phyloP scores from a whole-genome alignment of 2,329 filamentous ascomycete species.

The Claviceps sorghi region DNA sequence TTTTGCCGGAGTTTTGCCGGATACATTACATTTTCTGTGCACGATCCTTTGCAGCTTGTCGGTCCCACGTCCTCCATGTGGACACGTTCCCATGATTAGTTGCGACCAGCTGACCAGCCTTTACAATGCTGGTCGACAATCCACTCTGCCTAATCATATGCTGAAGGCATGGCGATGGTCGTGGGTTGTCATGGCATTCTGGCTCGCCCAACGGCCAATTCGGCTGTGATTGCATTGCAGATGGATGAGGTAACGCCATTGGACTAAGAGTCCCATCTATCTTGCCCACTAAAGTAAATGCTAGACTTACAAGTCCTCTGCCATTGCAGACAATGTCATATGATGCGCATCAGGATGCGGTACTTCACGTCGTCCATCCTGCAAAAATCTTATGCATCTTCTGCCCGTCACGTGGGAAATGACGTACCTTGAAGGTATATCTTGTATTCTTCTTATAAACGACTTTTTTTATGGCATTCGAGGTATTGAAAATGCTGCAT shows the following conservation, averaged over 20 bases:
- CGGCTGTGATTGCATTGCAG: neutral
- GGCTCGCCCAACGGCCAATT: neutral
- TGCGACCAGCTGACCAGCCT: neutral
- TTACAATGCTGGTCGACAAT: neutral
- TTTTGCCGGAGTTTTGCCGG: slow-evolving; percentile 18
- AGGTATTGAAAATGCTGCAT: neutral
- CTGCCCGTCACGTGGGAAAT: neutral
- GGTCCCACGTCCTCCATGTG: neutral
- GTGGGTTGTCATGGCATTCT: neutral
- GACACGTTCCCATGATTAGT: neutral
- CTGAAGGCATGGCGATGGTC: neutral
- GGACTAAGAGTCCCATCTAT: neutral
- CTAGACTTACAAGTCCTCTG: neutral
- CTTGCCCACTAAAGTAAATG: neutral
- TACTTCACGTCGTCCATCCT: neutral
- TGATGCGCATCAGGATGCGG: neutral
- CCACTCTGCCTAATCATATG: neutral
- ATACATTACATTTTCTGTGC: neutral
- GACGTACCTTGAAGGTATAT: neutral
- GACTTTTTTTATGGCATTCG: neutral
- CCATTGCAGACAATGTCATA: neutral
- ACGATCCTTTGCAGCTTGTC: neutral
- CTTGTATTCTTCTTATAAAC: too few relatives aligned
- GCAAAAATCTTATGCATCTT: neutral
- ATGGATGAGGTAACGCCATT: too few relatives aligned